Base-by-base conservation (phyloP, 2,329 filamentous ascomycete genomes). In the Fusarium pilosicola region DNA sequence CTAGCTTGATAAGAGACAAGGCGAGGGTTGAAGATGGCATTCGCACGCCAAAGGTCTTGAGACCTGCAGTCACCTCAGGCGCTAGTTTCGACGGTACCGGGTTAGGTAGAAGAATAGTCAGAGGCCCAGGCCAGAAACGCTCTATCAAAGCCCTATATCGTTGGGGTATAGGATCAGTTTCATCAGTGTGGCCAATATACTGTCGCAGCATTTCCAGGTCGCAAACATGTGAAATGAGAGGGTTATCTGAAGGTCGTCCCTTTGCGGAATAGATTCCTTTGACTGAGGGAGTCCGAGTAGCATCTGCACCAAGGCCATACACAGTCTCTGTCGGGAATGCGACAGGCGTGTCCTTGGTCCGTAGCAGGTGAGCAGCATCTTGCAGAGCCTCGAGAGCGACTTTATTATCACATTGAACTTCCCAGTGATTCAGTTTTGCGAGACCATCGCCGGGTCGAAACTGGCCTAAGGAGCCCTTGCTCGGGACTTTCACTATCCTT, bases 251-350 rank as follows among this genome's bases (percentile, higher is more conserved):
- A 7, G 96, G 96, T 62, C 96, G 86, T 63, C 94, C 93, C 84
- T 99, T 99, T 59, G 94, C 95, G 28, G 90, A 87, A 82, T 96
- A 99, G 75, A 99, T 99, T n/a, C 95, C 95, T 79, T 88, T 91
- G 12, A 98, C 96, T 5, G 96, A 93, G 30, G 85, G 86, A 78
- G 92, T 94, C 77, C 94, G 90, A 32, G 95, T 98, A 17, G 96
- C 96, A 84, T 98, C 96, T 20, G 96, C 96, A n/a, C 95, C 96
- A 13, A 99, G 88, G 0, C 96, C 96, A 81, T 99, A 99, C 2
- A 99, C 96, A 1, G 96, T 99, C 84, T 99, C 96, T 0, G 96
- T 99, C 2, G 96, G 96, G 80, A 99, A 99, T 3, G 94, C 96
- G 54, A 99, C 94, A 9, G 96, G 96, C 7, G 88, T 88, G 79